Base-by-base conservation (phyloP, 345 rosid genomes). In the Ceriops tagal region DNA sequence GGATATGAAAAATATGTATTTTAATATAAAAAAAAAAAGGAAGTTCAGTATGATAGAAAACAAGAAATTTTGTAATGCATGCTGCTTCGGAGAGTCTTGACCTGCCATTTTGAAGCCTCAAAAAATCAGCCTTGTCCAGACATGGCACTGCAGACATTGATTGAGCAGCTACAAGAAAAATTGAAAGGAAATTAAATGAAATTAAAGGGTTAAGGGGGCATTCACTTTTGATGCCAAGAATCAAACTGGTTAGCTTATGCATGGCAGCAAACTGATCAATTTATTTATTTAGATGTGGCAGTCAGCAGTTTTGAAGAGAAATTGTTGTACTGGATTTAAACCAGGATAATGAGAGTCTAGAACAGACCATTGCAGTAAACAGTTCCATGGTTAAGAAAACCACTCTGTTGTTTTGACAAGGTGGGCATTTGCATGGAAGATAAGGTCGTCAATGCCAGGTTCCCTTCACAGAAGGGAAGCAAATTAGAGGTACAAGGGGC, bases 31-130 rank as follows among this genome's bases (percentile, higher is more conserved):
- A 43, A 4, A 34, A 34, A 34, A n/a, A 53, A 11, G 18, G 31
- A n/a, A 24, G 60, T 5, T 26, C 18, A 10, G 27, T 1, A 16
- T 24, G 28, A 63, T 4, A 21, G 49, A 21, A 64, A 64, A 46
- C 16, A 43, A 62, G 22, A 70, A 15, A 43, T 20, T 37, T 34
- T 35, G 32, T 19, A 75, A 59, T 5, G 46, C 30, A 69, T 39
- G 51, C 13, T 22, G 24, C 19, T 13, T 39, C 58, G 66, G n/a
- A 46, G 35, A 55, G 26, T 57, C 30, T 68, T 57, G 75, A 89
- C 99, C 97, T 92, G 78, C 99, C 99, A 87, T 92, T 95, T 76
- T 95, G 97, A 84, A 95, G 97, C 82, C 92, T 95, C 66, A 88
- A 67, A 79, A 95, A 88, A 73, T 87, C 89, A 66, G 21, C 80